Conservation (phyloP, 331 rosid genomes). For the Phaseolus coccineus region DNA sequence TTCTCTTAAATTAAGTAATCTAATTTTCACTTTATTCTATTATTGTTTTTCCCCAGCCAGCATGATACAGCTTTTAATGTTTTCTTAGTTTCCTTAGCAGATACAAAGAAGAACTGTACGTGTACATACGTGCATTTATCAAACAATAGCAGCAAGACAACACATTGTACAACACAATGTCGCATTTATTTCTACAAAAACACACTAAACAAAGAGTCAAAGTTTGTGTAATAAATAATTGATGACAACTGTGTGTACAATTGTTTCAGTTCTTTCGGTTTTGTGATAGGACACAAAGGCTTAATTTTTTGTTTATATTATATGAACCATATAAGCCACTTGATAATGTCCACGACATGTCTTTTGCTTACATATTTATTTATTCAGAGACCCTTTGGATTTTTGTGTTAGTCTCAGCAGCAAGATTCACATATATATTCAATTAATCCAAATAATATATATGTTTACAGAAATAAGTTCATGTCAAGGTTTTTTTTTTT, state of each 20-base stretch:
- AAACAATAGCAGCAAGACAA: neutral
- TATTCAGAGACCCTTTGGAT: constrained; percentile 36
- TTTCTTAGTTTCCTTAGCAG: neutral
- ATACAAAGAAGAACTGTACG: neutral
- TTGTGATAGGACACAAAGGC: constrained; percentile 40
- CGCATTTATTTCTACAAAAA: neutral
- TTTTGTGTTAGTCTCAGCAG: constrained; percentile 21
- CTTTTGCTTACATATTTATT: constrained; percentile 21
- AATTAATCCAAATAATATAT: constrained; percentile 33
- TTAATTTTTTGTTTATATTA: constrained; percentile 4
- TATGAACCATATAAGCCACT: constrained; percentile 28
- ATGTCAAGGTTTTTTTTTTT: too few species aligned
- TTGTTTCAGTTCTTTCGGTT: constrained; percentile 47
- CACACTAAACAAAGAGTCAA: neutral
- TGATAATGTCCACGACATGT: constrained; percentile 21
- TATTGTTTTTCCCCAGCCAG: too few species aligned
- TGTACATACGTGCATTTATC: neutral
- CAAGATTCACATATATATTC: constrained; percentile 49
- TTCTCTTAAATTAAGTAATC: too few species aligned
- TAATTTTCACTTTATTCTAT: too few species aligned
- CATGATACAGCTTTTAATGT: too few species aligned
- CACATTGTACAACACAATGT: neutral
- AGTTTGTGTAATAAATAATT: constrained; percentile 44
- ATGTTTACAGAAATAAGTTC: too few species aligned
- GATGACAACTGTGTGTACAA: constrained; percentile 50